Conservation (phyloP, 1,284 basidiomycete genomes). For the Ustilago lituana region DNA sequence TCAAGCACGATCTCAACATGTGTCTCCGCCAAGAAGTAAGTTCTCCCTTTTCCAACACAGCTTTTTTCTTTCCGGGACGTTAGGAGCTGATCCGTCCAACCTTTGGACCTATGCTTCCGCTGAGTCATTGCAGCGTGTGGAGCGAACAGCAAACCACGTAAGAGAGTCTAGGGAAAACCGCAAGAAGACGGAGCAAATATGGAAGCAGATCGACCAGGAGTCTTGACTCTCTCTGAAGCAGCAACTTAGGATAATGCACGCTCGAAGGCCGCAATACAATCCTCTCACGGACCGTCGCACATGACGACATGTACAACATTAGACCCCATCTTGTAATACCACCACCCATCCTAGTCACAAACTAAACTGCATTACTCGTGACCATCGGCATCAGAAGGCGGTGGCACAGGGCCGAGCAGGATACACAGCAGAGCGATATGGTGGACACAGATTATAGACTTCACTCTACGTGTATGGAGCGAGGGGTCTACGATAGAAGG, state of each 20-base stretch:
- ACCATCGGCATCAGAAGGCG: neutral
- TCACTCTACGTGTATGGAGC: conserved; percentile 1
- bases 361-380: neutral
- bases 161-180: conserved; percentile 32
- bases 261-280: no score
- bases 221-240: no score
- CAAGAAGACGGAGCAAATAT: conserved; percentile 47
- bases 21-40: conserved; percentile 55
- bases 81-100: no score
- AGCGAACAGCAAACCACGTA: conserved; percentile 39
- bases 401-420: neutral
- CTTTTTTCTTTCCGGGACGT: no score
- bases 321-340: conserved; percentile 12
- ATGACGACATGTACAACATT: conserved; percentile 9
- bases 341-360: neutral
- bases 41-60: neutral
- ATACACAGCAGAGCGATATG: no score
- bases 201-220: conserved; percentile 49
- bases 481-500: no score
- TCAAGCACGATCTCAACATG: conserved; percentile 56
- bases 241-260: neutral
- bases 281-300: no score
- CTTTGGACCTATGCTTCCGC: no score
- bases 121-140: conserved; percentile 45
- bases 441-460: no score